These are phyloP conservation scores for Barnettozyma siamensis DNA, from an alignment of 805 yeast species.

Conservation along the genomic window DNA sequence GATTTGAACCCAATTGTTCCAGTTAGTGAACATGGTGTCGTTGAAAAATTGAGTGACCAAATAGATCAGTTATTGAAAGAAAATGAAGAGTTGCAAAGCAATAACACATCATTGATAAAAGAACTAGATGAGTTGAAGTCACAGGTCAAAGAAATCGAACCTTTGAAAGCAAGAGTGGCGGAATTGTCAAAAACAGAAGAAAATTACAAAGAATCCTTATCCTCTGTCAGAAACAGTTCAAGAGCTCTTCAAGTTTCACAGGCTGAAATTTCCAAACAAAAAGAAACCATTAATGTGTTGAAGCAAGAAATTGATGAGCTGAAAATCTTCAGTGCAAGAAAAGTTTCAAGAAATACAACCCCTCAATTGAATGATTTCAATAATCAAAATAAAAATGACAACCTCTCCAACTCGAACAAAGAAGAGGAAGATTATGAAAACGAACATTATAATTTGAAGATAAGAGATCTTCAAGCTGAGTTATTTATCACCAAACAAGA, in stretches of 20 bases:
- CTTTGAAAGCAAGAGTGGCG: conserved; percentile 25
- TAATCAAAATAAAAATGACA: conserved; percentile 17
- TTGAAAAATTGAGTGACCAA: conserved; percentile 42
- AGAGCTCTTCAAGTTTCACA: conserved; percentile 71
- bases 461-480: conserved; percentile 82
- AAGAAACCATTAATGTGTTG: conserved; percentile 48
- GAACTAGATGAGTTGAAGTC: conserved; percentile 29
- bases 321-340: conserved; percentile 43
- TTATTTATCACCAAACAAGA: conserved; percentile 76
- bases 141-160: conserved; percentile 23
- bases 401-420: conserved; percentile 20
- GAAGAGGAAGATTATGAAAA: conserved; percentile 29
- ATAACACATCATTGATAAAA: conserved; percentile 28
- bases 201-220: conserved; percentile 66
- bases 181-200: conserved; percentile 45
- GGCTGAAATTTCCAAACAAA: conserved; percentile 59
- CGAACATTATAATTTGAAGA: conserved; percentile 66
- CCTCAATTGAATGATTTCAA: conserved; percentile 20
- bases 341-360: conserved; percentile 25
- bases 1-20: neutral
- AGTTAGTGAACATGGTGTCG: conserved; percentile 12
- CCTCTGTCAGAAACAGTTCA: conserved; percentile 67
- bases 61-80: conserved; percentile 48
- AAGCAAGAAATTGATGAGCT: conserved; percentile 65
- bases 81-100: conserved; percentile 36